Percentiles rank a stretch among this genome's conserved stretches.
These are phyloP conservation scores for Vicia sativa DNA, from an alignment of 306 rosid genomes.

Conservation along the genomic window DNA sequence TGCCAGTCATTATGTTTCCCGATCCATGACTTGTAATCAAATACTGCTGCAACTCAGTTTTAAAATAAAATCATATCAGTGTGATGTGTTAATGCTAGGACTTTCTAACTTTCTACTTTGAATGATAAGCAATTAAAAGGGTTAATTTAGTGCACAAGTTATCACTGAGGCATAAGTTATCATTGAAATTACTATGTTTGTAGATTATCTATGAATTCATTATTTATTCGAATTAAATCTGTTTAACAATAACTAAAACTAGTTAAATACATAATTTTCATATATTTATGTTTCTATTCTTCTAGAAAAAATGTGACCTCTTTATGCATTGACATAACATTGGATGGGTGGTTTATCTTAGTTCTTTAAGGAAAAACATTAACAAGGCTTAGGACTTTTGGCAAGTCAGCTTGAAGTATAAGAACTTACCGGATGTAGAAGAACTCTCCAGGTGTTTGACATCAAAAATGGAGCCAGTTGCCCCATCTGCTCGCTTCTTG, in stretches of 20 bases:
- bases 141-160: constrained; percentile 14
- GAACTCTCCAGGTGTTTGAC: constrained; percentile 61
- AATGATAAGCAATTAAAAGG: constrained; percentile 14
- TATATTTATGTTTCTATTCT: constrained; percentile 8
- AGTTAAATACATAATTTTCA: constrained; percentile 15
- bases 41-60: constrained; percentile 63
- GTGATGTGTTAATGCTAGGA: constrained; percentile 17
- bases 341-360: neutral
- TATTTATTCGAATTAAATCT: constrained; percentile 8
- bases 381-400: neutral
- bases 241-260: constrained; percentile 13
- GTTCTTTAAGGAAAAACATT: constrained; percentile 8
- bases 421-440: constrained; percentile 65
- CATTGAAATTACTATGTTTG: neutral
- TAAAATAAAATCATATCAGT: constrained; percentile 34
- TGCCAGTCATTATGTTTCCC: constrained; percentile 89
- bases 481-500: constrained; percentile 76
- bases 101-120: constrained; percentile 1
- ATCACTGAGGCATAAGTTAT: constrained; percentile 20
- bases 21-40: constrained; percentile 76
- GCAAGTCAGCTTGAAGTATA: constrained; percentile 11
- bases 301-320: constrained; percentile 11
- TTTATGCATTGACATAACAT: constrained; percentile 4
- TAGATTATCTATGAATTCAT: constrained; percentile 20
- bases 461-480: constrained; percentile 88